These are phyloP conservation scores for Clonostachys rosea DNA, from an alignment of 2,329 filamentous ascomycete genomes.

Conservation along the genomic window DNA sequence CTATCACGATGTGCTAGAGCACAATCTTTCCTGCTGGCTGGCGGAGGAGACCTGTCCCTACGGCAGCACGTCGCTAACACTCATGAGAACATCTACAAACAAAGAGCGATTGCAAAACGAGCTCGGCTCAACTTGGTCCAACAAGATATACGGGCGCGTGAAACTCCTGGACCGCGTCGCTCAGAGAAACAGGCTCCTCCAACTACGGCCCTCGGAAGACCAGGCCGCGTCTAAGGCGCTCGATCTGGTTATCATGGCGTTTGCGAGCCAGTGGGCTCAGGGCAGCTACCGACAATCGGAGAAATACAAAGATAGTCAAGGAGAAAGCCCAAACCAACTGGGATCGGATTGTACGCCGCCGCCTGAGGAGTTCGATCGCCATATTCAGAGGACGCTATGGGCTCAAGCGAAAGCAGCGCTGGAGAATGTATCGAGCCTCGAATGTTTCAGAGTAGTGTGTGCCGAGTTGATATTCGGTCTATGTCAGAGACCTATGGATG, in stretches of 20 bases:
- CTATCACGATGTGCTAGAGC: constrained; percentile 48
- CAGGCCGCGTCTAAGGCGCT: constrained; percentile 33
- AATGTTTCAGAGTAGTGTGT: constrained; percentile 28
- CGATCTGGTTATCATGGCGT: constrained; percentile 42
- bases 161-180: constrained; percentile 37
- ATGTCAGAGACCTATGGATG: constrained; percentile 21
- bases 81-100: constrained; percentile 1
- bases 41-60: constrained; percentile 47
- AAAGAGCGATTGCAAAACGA: constrained; percentile 17
- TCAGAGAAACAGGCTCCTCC: constrained; percentile 27
- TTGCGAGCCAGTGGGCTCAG: constrained; percentile 45
- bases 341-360: no score
- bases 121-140: constrained; percentile 34
- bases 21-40: constrained; percentile 46
- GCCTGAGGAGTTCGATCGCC: constrained; percentile 26
- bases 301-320: not conserved
- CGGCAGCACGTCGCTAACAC: constrained; percentile 12
- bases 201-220: constrained; percentile 29
- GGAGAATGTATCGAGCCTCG: constrained; percentile 23
- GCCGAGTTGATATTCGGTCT: constrained; percentile 30
- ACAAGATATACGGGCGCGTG: constrained; percentile 40
- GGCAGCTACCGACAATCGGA: constrained; percentile 17
- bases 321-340: no score
- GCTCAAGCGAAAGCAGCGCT: constrained; percentile 24
- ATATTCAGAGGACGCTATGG: constrained; percentile 26